Base-by-base conservation (phyloP, 2,329 filamentous ascomycete genomes). In the Trichoderma sp. region DNA sequence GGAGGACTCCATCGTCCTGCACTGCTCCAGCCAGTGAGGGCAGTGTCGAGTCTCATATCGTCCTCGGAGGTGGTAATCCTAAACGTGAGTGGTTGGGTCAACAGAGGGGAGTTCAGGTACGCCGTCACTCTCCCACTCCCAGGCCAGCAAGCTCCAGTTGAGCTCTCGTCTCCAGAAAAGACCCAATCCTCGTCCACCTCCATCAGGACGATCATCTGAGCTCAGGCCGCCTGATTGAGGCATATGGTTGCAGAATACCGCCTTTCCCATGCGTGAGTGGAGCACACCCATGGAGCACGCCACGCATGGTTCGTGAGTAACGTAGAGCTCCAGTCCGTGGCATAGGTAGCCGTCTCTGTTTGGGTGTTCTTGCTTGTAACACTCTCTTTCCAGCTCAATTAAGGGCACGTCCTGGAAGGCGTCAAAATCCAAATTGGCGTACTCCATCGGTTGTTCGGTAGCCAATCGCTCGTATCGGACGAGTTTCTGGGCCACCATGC, bases 221-320 rank as follows among this genome's bases (percentile, higher is more conserved):
- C 93, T 93, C 85, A 98, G 88, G 60, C 94, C 95, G 67, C 96
- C 96, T 14, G 94, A 97, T 77, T 91, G 86, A 64, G 90, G 89
- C 93, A 97, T 97, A 74, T 94, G 90, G 77, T 92, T 89, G 77
- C 91, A 91, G 84, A 98, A 97, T 53, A 97, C 89, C 69, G 95
- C 93, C 71, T 93, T 92, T 62, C 94, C 92, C 88, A 99, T 98
- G 68, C 97, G 91, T 9, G 96, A 98, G 82, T 98, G 95, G 27
- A 98, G 88, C 79, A 98, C 93, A 1, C 94, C 97, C 97, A 98
- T 98, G 45, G 94, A 95, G 85, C 97, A 99, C 90, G 97, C 97
- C 76, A 97, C 90, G 82, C 97, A 99, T 6, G 97, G 97, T 85
- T 99, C 97, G 81, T 98, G 95, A 2, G 95, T 98, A 76, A 97